Evolutionary conservation across 345 rosid species (phyloP).

Genomic region (Alliaria petiolata): DNA sequence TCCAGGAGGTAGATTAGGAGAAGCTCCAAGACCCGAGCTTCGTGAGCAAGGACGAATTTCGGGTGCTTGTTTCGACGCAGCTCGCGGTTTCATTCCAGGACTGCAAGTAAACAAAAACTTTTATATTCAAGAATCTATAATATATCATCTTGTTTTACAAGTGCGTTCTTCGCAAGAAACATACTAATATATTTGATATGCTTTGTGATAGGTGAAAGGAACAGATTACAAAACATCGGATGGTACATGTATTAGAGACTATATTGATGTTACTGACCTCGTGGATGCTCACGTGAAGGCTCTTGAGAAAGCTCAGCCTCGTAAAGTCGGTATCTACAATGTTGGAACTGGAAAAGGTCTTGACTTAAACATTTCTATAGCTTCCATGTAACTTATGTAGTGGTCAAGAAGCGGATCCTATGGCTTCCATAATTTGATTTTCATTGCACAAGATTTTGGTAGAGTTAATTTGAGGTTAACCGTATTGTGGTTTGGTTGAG

Average conservation of each 20-base stretch:
- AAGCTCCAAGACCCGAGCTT: slow-evolving; percentile 94
- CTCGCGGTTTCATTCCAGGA: slow-evolving; percentile 81
- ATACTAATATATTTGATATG: background rate
- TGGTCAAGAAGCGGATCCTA: background rate
- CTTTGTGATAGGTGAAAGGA: slow-evolving; percentile 75
- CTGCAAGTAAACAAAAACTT: slow-evolving; percentile 51
- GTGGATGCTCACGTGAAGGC: slow-evolving; percentile 99
- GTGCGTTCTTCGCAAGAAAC: background rate
- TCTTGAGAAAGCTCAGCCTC: slow-evolving; percentile 69
- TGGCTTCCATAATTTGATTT: background rate
- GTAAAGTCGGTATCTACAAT: slow-evolving; percentile 87
- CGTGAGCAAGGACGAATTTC: slow-evolving; percentile 98
- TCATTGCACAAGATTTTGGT: background rate
- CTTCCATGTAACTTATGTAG: background rate
- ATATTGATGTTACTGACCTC: slow-evolving; percentile 91
- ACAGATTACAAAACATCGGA: slow-evolving; percentile 88
- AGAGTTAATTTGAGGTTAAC: background rate
- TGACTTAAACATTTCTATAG: background rate
- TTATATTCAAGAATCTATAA: background rate
- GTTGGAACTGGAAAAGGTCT: slow-evolving; percentile 89
- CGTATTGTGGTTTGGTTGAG: background rate
- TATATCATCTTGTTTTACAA: background rate
- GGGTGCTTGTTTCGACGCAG: slow-evolving; percentile 99
- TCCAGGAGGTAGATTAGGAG: slow-evolving; percentile 92
- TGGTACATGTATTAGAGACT: slow-evolving; percentile 92